Evolutionary conservation across 768 basidiomycete species (phyloP), one percentile per base, ranked within the genome.

Genomic region (Sarcomyxa edulis): DNA sequence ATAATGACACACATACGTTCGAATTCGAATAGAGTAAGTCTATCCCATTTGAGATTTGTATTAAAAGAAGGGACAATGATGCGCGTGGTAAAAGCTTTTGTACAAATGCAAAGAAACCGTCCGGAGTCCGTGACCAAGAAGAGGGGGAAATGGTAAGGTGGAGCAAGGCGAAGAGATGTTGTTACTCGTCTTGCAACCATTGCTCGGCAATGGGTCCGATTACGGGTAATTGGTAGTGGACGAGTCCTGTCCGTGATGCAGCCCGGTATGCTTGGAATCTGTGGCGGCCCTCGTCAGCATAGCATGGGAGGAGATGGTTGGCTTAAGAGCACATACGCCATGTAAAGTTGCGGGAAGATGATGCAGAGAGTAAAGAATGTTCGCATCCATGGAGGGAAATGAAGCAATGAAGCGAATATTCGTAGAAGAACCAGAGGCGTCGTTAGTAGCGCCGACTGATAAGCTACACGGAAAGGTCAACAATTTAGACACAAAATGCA

Each of bases 371-470:
- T 73, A 42, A 72, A 58, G 8, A 79, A 37, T 4, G 65, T 68
- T 36, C 64, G 61, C 11, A 86, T 52, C 67, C 76, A 75, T 3
- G 63, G 47, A 4, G 76, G 71, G 44, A 81, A 68, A 25, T 65
- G 69, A 18, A 79, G 52, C 6, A 82, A 51, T 15, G 76, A 70
- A 24, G 68, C 62, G 47, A 82, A 49, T 42, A 87, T 66, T 40
- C 77, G 65, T 23, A 81, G 44, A 18, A 77, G 32, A 23, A 84
- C 49, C 7, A 85, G 57, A 5, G 85, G 84, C 0, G 76, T 76
- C 4, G 77, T 76, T 29, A 85, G 56, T 9, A 90, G 65, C 4
- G 82, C 84, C 8, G 84, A 84, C 60, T 88, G 86, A 52, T 88
- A 88, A 21, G 83, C 87, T 90, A 52, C 15, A 32, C 37, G 37